Percentiles rank a stretch among this genome's conserved stretches.
These are phyloP conservation scores for Pseudogymnoascus sp. DNA, from an alignment of 2,329 filamentous ascomycete species.

Conservation along the genomic window DNA sequence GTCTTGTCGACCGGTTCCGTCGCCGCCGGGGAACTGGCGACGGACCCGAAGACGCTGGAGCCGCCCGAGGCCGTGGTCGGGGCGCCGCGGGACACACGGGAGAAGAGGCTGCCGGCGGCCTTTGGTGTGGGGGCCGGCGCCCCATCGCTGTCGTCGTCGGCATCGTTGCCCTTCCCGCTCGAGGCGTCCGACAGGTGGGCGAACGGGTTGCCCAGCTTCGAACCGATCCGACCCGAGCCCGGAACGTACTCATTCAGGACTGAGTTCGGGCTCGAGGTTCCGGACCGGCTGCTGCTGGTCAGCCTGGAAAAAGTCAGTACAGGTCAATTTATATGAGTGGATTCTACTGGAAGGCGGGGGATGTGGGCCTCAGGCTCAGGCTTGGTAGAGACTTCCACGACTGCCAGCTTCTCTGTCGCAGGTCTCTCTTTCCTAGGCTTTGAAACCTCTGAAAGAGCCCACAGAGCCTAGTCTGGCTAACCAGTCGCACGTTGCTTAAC, in stretches of 20 bases:
- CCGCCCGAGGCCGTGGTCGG: conserved; percentile 16
- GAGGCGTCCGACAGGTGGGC: conserved; percentile 50
- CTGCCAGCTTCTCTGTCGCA: not conserved
- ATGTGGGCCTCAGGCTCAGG: not conserved
- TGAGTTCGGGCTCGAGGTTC: conserved; percentile 13
- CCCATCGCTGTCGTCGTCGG: conserved; percentile 25
- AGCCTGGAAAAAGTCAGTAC: not conserved
- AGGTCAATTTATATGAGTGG: not conserved
- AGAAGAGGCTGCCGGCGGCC: not conserved
- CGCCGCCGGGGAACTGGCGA: conserved; percentile 24
- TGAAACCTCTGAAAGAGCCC: not conserved
- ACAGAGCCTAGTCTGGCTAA: not conserved
- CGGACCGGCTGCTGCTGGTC: conserved; percentile 3
- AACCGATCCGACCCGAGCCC: conserved; percentile 10
- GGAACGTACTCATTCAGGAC: conserved; percentile 21
- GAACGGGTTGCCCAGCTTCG: conserved; percentile 43
- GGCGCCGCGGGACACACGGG: not conserved
- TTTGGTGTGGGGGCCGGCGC: not conserved
- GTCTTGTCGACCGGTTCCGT: conserved; percentile 34
- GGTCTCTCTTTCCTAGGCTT: not conserved
- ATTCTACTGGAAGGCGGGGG: not conserved
- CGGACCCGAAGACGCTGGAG: conserved; percentile 26
- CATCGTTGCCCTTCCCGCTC: conserved; percentile 39
- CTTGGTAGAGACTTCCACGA: not conserved
- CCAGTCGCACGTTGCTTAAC: not conserved